Conservation (phyloP, 257 asterid genomes). For the Jacaranda copaia region DNA sequence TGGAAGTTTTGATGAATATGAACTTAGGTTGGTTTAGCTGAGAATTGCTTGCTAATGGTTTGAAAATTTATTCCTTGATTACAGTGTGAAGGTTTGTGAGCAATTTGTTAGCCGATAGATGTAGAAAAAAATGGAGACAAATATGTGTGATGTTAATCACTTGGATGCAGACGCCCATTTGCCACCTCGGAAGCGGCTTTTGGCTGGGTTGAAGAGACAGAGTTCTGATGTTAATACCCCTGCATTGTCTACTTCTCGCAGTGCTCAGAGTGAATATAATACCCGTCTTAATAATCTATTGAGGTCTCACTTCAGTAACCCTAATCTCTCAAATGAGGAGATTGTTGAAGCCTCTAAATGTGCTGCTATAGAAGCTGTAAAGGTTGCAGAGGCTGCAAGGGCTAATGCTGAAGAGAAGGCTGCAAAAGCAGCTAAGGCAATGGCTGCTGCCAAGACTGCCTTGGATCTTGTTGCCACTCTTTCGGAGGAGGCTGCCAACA, state of each 20-base stretch:
- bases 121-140: slow-evolving; percentile 64
- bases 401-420: slow-evolving; percentile 82
- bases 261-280: slow-evolving; percentile 43
- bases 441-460: slow-evolving; percentile 82
- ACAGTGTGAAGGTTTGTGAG: slow-evolving; percentile 44
- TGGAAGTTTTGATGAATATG: slow-evolving; percentile 3
- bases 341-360: slow-evolving; percentile 59
- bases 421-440: slow-evolving; percentile 77
- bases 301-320: slow-evolving; percentile 52
- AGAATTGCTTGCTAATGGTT: slow-evolving; percentile 35
- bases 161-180: slow-evolving; percentile 79
- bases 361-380: slow-evolving; percentile 74
- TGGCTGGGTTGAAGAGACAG: slow-evolving; percentile 81
- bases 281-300: slow-evolving; percentile 54
- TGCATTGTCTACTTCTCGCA: slow-evolving; percentile 41
- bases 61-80: slow-evolving; percentile 32
- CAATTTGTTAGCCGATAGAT: slow-evolving; percentile 40
- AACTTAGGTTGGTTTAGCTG: background rate
- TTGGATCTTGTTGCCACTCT: slow-evolving; percentile 63
- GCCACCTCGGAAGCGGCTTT: slow-evolving; percentile 81
- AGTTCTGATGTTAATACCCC: slow-evolving; percentile 56
- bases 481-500: slow-evolving; percentile 47
- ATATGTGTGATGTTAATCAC: slow-evolving; percentile 58
- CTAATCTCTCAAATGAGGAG: slow-evolving; percentile 63
- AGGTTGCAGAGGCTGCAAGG: slow-evolving; percentile 64